These are phyloP conservation scores for Pestalotiopsis sp. DNA, from an alignment of 2,329 filamentous ascomycete species.

Conservation along the genomic window DNA sequence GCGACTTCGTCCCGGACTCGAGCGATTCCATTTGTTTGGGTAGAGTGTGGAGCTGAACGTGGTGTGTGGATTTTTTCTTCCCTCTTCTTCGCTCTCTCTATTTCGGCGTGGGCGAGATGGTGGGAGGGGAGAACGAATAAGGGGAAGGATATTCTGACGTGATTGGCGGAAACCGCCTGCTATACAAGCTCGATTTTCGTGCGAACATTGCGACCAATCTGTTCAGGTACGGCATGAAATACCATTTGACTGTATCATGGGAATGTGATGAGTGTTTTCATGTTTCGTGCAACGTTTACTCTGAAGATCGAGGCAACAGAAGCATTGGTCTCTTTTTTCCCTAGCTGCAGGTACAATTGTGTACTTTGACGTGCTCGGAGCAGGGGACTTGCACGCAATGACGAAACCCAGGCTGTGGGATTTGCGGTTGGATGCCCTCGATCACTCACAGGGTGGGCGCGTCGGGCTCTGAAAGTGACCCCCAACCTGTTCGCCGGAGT, in stretches of 20 bases:
- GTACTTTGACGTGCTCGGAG: neutral
- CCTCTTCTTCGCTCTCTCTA: neutral
- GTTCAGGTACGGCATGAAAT: no score
- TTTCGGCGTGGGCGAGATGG: neutral
- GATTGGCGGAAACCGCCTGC: neutral
- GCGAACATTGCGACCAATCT: neutral
- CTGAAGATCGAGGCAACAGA: neutral
- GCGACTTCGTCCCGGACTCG: neutral
- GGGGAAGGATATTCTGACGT: neutral
- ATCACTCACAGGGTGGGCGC: neutral
- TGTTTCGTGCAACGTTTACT: neutral
- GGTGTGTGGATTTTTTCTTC: constrained; percentile 9
- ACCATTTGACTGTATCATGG: no score
- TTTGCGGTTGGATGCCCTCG: neutral
- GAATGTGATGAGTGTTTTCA: no score
- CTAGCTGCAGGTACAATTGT: neutral
- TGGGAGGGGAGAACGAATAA: neutral
- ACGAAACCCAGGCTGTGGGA: neutral
- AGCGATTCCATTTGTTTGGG: neutral
- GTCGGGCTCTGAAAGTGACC: neutral
- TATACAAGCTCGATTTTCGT: neutral
- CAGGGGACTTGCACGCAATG: neutral
- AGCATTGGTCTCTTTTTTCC: neutral
- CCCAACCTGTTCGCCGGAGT: neutral
- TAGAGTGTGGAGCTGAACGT: constrained; percentile 11